Evolutionary conservation across 495 filamentous ascomycete species (phyloP).

Genomic region (Trichoderma asperelloides): DNA sequence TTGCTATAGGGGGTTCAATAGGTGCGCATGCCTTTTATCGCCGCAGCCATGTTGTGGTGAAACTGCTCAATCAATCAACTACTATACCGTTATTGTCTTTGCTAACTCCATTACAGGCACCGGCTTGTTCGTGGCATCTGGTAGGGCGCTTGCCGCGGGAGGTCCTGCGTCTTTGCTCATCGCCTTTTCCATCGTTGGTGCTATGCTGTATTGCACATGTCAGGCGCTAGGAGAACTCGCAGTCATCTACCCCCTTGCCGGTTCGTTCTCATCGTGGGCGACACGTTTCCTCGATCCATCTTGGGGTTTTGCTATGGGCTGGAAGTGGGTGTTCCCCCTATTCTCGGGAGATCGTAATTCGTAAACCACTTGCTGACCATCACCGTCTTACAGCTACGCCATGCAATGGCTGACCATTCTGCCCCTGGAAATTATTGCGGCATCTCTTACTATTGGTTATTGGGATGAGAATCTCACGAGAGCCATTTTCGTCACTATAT

Average conservation of each 20-base stretch:
- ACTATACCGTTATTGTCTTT: not conserved
- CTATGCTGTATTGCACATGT: conserved; percentile 86
- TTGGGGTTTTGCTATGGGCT: conserved; percentile 98
- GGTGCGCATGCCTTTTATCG: conserved; percentile 39
- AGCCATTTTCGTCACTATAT: conserved; percentile 79
- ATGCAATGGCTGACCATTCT: conserved; percentile 87
- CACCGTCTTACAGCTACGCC: conserved; percentile 54
- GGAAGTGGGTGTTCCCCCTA: conserved; percentile 54
- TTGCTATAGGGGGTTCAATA: conserved; percentile 91
- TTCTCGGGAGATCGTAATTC: not conserved
- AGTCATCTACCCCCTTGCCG: conserved; percentile 82
- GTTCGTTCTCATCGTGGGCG: conserved; percentile 87
- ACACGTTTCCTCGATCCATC: conserved; percentile 89
- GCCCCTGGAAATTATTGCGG: conserved; percentile 85
- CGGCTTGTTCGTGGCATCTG: conserved; percentile 85
- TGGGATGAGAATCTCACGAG: conserved; percentile 63
- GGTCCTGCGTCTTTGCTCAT: conserved; percentile 81
- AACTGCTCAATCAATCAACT: not conserved
- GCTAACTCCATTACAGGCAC: conserved; percentile 48
- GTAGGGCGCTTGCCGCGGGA: conserved; percentile 63
- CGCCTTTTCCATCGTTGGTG: conserved; percentile 71
- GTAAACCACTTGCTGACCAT: not conserved
- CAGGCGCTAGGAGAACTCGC: conserved; percentile 91
- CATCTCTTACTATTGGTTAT: conserved; percentile 78
- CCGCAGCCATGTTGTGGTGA: not conserved